phyloP scores from a whole-genome alignment of 2,329 filamentous ascomycete species.

The Exophiala sp. region DNA sequence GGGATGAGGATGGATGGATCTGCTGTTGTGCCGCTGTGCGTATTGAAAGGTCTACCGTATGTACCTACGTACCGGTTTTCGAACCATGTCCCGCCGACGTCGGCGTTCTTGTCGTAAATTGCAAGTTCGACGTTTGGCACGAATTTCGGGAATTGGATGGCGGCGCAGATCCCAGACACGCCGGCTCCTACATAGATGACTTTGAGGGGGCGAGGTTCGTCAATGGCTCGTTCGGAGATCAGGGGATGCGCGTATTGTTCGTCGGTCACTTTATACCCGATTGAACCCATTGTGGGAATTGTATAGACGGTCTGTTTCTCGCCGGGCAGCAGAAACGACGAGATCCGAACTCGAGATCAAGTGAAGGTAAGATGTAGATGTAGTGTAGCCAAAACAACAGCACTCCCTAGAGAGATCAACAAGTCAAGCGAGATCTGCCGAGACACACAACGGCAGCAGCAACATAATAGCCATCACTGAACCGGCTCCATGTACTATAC shows the following conservation, averaged over 20 bases:
- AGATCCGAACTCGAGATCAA: too few species aligned
- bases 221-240: slow-evolving; percentile 14
- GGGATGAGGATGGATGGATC: too few species aligned
- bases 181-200: slow-evolving; percentile 22
- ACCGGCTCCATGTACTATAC: too few species aligned
- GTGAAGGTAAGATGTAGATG: too few species aligned
- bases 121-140: slow-evolving; percentile 18
- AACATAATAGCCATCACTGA: too few species aligned
- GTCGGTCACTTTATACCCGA: slow-evolving; percentile 16
- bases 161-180: slow-evolving; percentile 31
- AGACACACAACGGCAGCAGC: too few species aligned
- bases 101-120: slow-evolving; percentile 30
- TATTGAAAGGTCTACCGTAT: too few species aligned
- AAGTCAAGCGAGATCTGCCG: too few species aligned
- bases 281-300: slow-evolving; percentile 14
- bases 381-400: too few species aligned
- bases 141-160: slow-evolving; percentile 18
- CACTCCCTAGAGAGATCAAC: too few species aligned
- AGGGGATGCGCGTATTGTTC: slow-evolving; percentile 21
- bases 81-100: slow-evolving; percentile 33
- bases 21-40: too few species aligned
- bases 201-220: background rate
- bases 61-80: slow-evolving; percentile 15
- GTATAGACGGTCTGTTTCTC: background rate
- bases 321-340: too few species aligned